Conservation (phyloP, 2,329 filamentous ascomycete species). For the Stagonosporopsis cucurbitacearum region DNA sequence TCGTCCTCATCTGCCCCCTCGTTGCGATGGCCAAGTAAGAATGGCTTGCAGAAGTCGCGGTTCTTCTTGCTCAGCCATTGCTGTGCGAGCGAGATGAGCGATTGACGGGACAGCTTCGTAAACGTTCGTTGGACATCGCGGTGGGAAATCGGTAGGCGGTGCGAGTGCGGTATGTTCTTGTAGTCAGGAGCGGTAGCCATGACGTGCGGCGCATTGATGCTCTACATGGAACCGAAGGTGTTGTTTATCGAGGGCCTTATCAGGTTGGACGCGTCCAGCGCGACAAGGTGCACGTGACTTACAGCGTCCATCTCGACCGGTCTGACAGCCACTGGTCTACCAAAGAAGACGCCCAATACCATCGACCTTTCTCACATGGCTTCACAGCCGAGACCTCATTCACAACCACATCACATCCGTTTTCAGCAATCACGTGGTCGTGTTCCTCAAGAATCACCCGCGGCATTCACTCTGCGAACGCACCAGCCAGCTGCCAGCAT, state of each 20-base stretch:
- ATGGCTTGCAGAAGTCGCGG: constrained; percentile 65
- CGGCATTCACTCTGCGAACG: constrained; percentile 7
- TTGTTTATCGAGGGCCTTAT: constrained; percentile 33
- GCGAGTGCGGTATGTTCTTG: constrained; percentile 72
- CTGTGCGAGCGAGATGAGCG: constrained; percentile 73
- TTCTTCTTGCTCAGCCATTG: constrained; percentile 78
- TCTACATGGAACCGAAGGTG: constrained; percentile 36
- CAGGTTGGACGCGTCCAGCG: constrained; percentile 25
- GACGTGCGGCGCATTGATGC: constrained; percentile 34
- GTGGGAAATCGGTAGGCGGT: constrained; percentile 71
- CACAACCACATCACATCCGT: background rate
- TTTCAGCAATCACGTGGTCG: constrained; percentile 12
- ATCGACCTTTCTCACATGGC: background rate
- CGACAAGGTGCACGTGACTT: constrained; percentile 8
- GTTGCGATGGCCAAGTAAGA: constrained; percentile 54
- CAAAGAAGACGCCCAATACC: background rate
- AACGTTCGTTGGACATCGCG: constrained; percentile 70
- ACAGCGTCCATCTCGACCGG: background rate
- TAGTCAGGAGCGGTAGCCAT: constrained; percentile 71
- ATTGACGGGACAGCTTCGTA: constrained; percentile 71
- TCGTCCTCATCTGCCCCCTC: constrained; percentile 59
- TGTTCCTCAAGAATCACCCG: background rate
- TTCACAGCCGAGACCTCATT: background rate
- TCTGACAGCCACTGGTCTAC: background rate
- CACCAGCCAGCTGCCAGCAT: constrained; percentile 4